Percentiles rank a stretch among this genome's conserved stretches.
These are phyloP conservation scores for Eragrostis nindensis DNA, from an alignment of 176 grass and related monocot species.

Conservation along the genomic window DNA sequence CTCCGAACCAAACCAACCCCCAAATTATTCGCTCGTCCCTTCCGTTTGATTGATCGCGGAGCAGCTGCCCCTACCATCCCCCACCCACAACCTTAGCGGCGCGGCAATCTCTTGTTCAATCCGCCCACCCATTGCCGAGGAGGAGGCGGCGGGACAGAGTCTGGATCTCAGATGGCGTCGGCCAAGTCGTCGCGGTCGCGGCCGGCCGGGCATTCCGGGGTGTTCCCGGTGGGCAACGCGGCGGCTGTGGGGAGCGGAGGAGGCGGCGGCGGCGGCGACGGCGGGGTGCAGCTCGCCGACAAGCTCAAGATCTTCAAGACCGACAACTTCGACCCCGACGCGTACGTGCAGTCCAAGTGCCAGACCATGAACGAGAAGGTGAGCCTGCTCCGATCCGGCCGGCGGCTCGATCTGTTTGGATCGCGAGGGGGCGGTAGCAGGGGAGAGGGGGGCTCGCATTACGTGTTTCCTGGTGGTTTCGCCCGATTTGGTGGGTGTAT, in stretches of 20 bases:
- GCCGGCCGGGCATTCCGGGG: slow-evolving; percentile 69
- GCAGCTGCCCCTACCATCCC: slow-evolving; percentile 15
- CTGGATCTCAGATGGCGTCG: slow-evolving; percentile 73
- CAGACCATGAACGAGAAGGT: slow-evolving; percentile 99
- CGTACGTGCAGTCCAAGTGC: slow-evolving; percentile 98
- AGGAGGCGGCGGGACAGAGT: not conserved
- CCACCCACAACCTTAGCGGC: not conserved
- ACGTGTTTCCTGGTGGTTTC: not conserved
- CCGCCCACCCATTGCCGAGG: slow-evolving; percentile 7
- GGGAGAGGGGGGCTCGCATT: not conserved
- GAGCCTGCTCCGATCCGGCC: slow-evolving; percentile 1
- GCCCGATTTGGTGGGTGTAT: not conserved
- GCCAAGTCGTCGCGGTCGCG: slow-evolving; percentile 84
- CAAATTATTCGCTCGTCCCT: slow-evolving; percentile 29
- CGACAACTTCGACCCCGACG: slow-evolving; percentile 94
- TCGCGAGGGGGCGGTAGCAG: not conserved
- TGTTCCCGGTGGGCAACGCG: slow-evolving; percentile 54
- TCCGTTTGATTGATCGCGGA: slow-evolving; percentile 29
- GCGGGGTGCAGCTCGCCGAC: slow-evolving; percentile 89
- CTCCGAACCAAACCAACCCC: not conserved
- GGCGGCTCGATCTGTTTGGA: slow-evolving; percentile 12
- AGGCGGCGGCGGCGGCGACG: slow-evolving; percentile 37
- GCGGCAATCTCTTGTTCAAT: slow-evolving; percentile 6
- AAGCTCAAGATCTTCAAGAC: slow-evolving; percentile 99
- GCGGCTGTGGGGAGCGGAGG: slow-evolving; percentile 37